A percentile compares a stretch with the other conserved stretches of the same genome.
These are phyloP conservation scores for Russula vinacea DNA, from an alignment of 768 basidiomycete species.

Conservation along the genomic window DNA sequence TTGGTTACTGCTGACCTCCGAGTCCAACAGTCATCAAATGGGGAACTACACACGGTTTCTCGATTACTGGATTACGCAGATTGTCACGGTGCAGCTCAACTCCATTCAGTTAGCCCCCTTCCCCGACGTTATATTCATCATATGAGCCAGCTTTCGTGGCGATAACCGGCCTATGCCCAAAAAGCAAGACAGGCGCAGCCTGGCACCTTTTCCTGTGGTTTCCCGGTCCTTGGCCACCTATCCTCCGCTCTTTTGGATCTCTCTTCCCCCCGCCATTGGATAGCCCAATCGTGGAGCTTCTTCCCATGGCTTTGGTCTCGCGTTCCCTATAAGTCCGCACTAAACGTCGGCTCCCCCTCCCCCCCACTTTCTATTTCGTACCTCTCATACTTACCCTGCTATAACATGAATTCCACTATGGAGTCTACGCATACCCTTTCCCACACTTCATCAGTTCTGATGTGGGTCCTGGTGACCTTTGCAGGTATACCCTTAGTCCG, in stretches of 20 bases:
- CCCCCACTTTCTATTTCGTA: background rate
- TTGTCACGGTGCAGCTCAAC: background rate
- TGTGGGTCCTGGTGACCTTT: constrained; percentile 1
- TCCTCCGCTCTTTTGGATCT: background rate
- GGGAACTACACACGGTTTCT: background rate
- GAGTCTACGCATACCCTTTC: background rate
- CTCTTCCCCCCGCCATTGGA: too few species aligned
- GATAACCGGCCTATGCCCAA: background rate
- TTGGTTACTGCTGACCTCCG: background rate
- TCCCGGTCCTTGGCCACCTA: background rate
- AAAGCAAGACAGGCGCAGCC: background rate
- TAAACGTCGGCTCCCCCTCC: background rate
- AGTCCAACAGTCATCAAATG: background rate
- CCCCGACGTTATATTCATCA: background rate
- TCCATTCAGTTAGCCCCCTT: background rate
- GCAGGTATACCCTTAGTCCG: background rate
- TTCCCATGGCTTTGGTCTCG: background rate
- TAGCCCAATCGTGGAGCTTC: too few species aligned
- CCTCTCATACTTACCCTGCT: background rate
- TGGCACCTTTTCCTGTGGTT: background rate
- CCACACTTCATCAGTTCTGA: background rate
- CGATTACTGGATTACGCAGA: background rate
- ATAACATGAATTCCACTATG: background rate
- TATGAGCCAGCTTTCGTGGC: background rate
- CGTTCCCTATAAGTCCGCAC: background rate